A percentile compares a stretch with the other conserved stretches of the same genome.
Evolutionary conservation across 768 basidiomycete genomes (phyloP).

Genomic region (Panaeolus papilionaceus): DNA sequence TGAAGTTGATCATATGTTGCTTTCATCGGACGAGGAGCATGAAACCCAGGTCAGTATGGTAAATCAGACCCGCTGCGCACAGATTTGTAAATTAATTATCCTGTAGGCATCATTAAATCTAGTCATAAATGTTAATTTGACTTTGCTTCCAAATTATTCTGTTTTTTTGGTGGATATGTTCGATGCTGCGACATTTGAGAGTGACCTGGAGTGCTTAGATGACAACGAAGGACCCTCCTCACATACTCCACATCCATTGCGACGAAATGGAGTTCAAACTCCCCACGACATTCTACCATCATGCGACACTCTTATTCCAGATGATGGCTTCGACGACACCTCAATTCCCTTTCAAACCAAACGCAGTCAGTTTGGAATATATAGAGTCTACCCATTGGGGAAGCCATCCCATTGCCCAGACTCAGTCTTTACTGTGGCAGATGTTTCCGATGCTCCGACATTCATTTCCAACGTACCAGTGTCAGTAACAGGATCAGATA

Average conservation of each 20-base stretch:
- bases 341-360: constrained; percentile 13
- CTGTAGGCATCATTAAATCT: background rate
- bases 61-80: no score
- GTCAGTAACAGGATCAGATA: background rate
- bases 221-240: background rate
- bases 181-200: background rate
- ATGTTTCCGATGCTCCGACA: background rate
- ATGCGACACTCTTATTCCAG: background rate
- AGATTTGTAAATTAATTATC: background rate
- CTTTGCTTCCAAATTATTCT: background rate
- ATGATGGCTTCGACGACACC: background rate
- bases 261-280: background rate
- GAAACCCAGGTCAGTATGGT: background rate
- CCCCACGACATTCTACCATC: background rate
- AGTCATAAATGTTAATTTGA: background rate
- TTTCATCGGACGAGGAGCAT: background rate
- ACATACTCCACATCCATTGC: background rate
- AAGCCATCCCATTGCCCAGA: constrained; percentile 13
- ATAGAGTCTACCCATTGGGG: constrained; percentile 15
- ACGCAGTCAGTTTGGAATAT: constrained; percentile 18
- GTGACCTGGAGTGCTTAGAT: background rate
- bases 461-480: background rate
- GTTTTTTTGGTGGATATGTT: background rate
- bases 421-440: constrained; percentile 13
- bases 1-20: background rate